A percentile compares a stretch with the other conserved stretches of the same genome.
Evolutionary conservation across 768 basidiomycete species (phyloP).

Genomic region (Suillus sp.): DNA sequence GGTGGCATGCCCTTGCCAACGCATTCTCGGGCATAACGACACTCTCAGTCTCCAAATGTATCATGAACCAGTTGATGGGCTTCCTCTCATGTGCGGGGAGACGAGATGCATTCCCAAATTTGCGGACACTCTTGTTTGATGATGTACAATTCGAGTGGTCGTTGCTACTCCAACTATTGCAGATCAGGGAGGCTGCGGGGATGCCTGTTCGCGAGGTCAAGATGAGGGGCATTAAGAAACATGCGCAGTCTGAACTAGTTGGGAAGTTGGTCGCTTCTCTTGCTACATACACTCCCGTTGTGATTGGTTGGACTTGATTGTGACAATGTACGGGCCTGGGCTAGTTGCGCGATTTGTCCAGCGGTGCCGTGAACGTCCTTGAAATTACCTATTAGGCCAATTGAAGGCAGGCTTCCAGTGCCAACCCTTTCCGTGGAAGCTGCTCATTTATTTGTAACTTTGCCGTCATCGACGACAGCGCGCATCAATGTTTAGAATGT

Average conservation of each 20-base stretch:
- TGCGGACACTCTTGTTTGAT: constrained; percentile 22
- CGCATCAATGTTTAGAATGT: constrained; percentile 65
- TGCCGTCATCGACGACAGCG: constrained; percentile 20
- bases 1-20: constrained; percentile 24
- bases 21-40: constrained; percentile 27
- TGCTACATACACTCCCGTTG: background rate
- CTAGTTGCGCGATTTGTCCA: background rate
- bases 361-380: constrained; percentile 6
- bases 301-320: constrained; percentile 10
- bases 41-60: constrained; percentile 31
- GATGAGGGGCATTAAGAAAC: constrained; percentile 27
- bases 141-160: constrained; percentile 34
- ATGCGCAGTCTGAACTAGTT: constrained; percentile 22
- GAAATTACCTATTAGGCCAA: background rate
- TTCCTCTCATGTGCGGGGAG: constrained; percentile 31
- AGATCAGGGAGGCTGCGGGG: constrained; percentile 25
- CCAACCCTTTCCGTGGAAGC: constrained; percentile 16
- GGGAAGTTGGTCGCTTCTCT: constrained; percentile 25
- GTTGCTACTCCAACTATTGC: constrained; percentile 28
- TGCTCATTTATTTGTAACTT: constrained; percentile 3
- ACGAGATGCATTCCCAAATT: constrained; percentile 28
- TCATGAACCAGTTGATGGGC: constrained; percentile 24
- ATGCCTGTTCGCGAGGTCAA: constrained; percentile 21
- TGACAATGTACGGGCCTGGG: background rate
- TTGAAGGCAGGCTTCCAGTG: constrained; percentile 10